These are phyloP conservation scores for Globisporangium parvum DNA, from an alignment of 352 stramenopile species.

Conservation along the genomic window DNA sequence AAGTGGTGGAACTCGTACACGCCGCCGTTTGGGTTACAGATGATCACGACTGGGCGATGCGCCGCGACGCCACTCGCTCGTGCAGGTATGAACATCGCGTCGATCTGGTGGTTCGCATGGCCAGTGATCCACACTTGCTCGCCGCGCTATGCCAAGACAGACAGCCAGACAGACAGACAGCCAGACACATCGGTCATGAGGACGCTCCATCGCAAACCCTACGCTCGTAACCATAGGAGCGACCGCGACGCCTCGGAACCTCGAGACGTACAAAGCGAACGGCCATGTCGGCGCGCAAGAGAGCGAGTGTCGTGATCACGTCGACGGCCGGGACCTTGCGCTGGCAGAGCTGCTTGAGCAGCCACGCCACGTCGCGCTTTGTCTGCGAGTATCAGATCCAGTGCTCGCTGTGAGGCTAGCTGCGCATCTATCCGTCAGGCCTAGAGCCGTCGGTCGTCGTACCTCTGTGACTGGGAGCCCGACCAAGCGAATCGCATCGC, in stretches of 20 bases:
- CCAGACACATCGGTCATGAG: neutral
- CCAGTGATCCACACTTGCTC: slow-evolving; percentile 80
- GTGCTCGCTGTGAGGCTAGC: no score
- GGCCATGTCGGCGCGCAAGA: slow-evolving; percentile 77
- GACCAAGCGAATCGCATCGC: slow-evolving; percentile 28
- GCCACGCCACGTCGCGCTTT: slow-evolving; percentile 39
- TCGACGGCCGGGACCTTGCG: slow-evolving; percentile 36
- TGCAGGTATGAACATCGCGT: slow-evolving; percentile 71
- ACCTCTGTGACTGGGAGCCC: slow-evolving; percentile 33
- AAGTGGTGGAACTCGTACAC: slow-evolving; percentile 87
- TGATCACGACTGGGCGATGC: slow-evolving; percentile 48
- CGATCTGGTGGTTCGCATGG: slow-evolving; percentile 52
- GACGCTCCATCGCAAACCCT: neutral
- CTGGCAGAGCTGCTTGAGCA: slow-evolving; percentile 46
- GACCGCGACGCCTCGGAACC: neutral
- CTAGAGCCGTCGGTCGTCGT: no score
- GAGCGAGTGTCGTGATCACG: slow-evolving; percentile 63
- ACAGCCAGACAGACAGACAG: neutral
- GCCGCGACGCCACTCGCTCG: slow-evolving; percentile 23
- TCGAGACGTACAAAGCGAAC: slow-evolving; percentile 61
- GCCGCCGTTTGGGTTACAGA: slow-evolving; percentile 83
- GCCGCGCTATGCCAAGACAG: slow-evolving; percentile 33
- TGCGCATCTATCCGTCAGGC: no score
- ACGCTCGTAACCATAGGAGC: neutral
- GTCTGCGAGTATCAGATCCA: slow-evolving; percentile 5